Evolutionary conservation across 371 early-diverging fungal species (phyloP), one percentile per base, ranked within the genome.

Genomic region (Fennellomyces sp.): DNA sequence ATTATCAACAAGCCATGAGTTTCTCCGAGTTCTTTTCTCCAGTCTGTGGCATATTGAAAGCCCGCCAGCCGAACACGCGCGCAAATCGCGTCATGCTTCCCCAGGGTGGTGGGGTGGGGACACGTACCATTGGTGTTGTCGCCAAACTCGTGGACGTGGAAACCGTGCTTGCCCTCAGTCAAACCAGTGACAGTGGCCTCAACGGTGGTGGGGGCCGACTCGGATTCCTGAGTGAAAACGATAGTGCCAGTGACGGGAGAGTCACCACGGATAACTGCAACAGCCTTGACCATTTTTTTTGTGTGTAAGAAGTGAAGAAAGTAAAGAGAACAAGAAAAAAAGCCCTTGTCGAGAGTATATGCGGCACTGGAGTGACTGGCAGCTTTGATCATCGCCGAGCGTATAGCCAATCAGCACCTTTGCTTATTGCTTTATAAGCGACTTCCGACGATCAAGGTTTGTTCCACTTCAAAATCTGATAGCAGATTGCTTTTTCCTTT

Each of bases 111-210:
- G 45, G 45, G 21, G 45, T 45, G 15, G 41, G 29, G 52, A n/a
- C 30, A 48, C 67, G 53, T 72, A 77, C 81, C 93, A 72, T 90
- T 89, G 76, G 91, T 91, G 81, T 90, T 90, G 75, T 92, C 93
- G 64, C 91, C 91, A 59, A 85, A 88, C 69, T 81, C 84, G 75
- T 95, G 96, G 59, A 95, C 78, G 76, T 95, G 96, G 93, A 96
- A 95, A 54, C 96, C 96, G 82, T 94, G 95, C 64, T 86, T 80
- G 64, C 94, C 95, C n/a, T 90, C 82, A 21, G 73, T 75, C 63
- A 96, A 82, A 49, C 91, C 91, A 49, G 77, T 64, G 66, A 96
- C 60, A 52, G 78, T 69, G 54, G 85, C 88, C 30, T 82, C 74
- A 74, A 96, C 80, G 56, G 68, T 59, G 57, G 84, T 82, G 51